Evolutionary conservation across 768 basidiomycete genomes (phyloP).

Genomic region (Boletus vinaceobasis): DNA sequence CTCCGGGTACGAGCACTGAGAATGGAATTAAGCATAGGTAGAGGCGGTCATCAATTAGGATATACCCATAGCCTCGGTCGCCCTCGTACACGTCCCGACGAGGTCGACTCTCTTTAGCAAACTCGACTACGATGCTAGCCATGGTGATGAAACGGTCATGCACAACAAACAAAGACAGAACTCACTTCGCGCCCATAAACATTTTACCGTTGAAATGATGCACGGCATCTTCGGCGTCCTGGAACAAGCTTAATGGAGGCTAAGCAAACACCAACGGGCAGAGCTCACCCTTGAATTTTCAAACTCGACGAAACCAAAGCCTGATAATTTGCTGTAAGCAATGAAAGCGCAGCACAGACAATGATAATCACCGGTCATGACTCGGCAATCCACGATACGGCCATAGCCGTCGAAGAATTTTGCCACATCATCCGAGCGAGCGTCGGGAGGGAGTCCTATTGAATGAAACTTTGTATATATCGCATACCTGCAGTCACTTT

Average conservation of each 20-base stretch:
- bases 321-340: constrained; percentile 38
- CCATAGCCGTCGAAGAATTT: constrained; percentile 92
- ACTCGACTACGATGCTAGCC: constrained; percentile 88
- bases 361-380: constrained; percentile 81
- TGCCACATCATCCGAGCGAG: constrained; percentile 77
- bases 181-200: constrained; percentile 79
- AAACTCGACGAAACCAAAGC: constrained; percentile 97
- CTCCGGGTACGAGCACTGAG: constrained; percentile 65
- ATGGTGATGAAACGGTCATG: background rate
- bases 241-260: constrained; percentile 9
- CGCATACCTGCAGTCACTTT: constrained; percentile 1
- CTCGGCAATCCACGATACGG: constrained; percentile 83
- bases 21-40: constrained; percentile 11
- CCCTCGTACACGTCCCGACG: constrained; percentile 73
- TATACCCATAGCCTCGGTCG: constrained; percentile 55
- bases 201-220: constrained; percentile 81
- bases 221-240: constrained; percentile 96
- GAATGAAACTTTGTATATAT: background rate
- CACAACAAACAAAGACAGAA: background rate
- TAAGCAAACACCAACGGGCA: constrained; percentile 1
- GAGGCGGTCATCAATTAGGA: background rate
- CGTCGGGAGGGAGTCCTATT: constrained; percentile 77
- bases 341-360: background rate
- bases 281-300: constrained; percentile 67
- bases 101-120: constrained; percentile 88